Conservation (phyloP, 495 filamentous ascomycete genomes). For the Aspergillus biplanus region DNA sequence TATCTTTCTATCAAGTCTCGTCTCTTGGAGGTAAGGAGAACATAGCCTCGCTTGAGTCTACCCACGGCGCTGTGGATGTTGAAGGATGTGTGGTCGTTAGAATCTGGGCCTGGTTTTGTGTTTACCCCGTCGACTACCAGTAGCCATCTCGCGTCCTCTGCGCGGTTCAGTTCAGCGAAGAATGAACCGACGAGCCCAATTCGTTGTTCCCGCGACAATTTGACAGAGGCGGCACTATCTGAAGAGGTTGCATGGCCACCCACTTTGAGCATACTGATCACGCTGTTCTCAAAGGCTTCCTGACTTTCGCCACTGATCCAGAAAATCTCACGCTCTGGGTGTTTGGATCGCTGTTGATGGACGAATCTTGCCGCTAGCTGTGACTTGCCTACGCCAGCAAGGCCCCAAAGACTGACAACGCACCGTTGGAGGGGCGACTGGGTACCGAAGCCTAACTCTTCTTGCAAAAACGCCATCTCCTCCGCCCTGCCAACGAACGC, state of each 20-base stretch:
- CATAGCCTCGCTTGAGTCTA: not conserved
- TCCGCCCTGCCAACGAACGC: not conserved
- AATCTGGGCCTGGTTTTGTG: not conserved
- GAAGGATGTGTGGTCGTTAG: not conserved
- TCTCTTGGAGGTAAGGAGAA: not conserved
- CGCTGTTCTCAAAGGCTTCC: not conserved
- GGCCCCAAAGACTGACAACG: not conserved
- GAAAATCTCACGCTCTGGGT: not conserved
- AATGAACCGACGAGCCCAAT: not conserved
- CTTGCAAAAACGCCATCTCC: not conserved
- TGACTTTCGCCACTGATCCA: not conserved
- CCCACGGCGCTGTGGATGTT: not conserved
- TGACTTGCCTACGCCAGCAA: not conserved
- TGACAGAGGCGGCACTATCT: not conserved
- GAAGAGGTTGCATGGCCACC: not conserved
- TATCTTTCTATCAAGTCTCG: not conserved
- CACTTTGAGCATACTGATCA: not conserved
- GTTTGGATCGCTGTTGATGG: not conserved
- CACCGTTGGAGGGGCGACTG: not conserved
- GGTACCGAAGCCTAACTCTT: not conserved
- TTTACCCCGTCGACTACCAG: not conserved
- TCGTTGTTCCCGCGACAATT: not conserved
- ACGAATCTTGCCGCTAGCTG: not conserved
- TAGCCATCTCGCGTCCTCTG: conserved; percentile 1
- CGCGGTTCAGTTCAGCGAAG: not conserved